A percentile compares a stretch with the other conserved stretches of the same genome.
phyloP scores from a whole-genome alignment of 2,329 filamentous ascomycete species.

The Pseudocercospora cruenta region DNA sequence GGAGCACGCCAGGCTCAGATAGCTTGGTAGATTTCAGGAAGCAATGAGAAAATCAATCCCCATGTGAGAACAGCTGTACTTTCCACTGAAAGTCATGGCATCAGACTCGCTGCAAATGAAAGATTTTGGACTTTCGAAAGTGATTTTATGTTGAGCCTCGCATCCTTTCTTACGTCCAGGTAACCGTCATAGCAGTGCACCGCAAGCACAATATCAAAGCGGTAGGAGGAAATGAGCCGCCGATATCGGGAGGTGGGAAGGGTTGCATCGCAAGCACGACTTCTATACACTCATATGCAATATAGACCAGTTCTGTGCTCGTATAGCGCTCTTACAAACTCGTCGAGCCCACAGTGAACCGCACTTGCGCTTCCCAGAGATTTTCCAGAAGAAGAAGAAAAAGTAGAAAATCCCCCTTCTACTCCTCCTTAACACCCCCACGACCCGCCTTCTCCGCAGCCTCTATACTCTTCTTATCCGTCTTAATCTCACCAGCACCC shows the following conservation, averaged over 20 bases:
- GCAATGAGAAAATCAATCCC: background rate
- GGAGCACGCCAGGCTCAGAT: conserved; percentile 6
- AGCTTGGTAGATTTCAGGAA: conserved; percentile 10
- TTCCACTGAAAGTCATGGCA: background rate
- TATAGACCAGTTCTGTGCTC: background rate
- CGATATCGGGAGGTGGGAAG: background rate
- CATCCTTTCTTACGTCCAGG: background rate
- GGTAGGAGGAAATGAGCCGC: background rate
- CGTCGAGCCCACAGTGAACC: background rate
- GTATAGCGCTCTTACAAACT: background rate
- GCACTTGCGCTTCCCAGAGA: background rate
- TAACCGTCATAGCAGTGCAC: background rate
- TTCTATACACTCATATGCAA: background rate
- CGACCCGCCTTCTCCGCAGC: conserved; percentile 55
- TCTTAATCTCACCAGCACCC: conserved; percentile 74
- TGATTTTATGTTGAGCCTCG: background rate
- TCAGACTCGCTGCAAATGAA: background rate
- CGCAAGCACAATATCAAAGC: background rate
- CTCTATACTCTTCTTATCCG: conserved; percentile 69
- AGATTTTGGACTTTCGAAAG: background rate
- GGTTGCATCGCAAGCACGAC: background rate
- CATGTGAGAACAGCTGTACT: background rate
- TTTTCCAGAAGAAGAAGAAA: no score
- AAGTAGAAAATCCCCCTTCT: conserved; percentile 26
- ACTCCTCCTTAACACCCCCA: conserved; percentile 59